A percentile compares a stretch with the other conserved stretches of the same genome.
Evolutionary conservation across 352 stramenopile genomes (phyloP).

Genomic region (Pythium scleroteichum): DNA sequence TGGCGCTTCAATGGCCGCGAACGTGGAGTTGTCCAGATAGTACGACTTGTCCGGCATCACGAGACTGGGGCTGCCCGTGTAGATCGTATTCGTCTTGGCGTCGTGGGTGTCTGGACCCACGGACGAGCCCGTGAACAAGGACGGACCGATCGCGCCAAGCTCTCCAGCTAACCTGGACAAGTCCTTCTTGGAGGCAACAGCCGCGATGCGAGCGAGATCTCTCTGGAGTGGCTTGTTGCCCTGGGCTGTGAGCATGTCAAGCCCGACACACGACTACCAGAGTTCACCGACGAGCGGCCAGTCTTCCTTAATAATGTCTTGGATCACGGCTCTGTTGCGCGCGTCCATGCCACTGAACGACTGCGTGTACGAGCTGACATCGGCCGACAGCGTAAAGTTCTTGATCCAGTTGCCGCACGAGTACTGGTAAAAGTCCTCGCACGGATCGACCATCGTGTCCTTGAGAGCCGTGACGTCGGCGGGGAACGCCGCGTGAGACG

Average conservation of each 20-base stretch:
- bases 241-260: constrained; percentile 3
- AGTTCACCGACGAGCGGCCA: constrained; percentile 34
- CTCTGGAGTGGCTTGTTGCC: constrained; percentile 21
- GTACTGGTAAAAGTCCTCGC: constrained; percentile 32
- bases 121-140: constrained; percentile 68
- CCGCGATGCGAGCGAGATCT: constrained; percentile 1
- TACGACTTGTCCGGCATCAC: constrained; percentile 88
- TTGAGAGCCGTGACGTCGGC: constrained; percentile 20
- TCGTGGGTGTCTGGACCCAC: constrained; percentile 69
- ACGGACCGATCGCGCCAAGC: constrained; percentile 28
- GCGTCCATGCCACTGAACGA: constrained; percentile 29
- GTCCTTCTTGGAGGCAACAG: constrained; percentile 14
- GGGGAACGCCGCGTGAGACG: constrained; percentile 12
- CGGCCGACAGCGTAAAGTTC: constrained; percentile 24
- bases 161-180: constrained; percentile 26
- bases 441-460: constrained; percentile 28
- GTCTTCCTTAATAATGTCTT: constrained; percentile 29
- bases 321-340: constrained; percentile 27
- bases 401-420: constrained; percentile 34
- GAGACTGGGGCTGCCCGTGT: constrained; percentile 57
- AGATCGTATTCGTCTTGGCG: constrained; percentile 62
- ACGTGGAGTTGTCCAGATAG: constrained; percentile 71
- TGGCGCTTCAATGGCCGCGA: constrained; percentile 33
- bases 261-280: constrained; percentile 23
- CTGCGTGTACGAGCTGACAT: constrained; percentile 20